These are phyloP conservation scores for Arthrobotrys entomopaga DNA, from an alignment of 2,329 filamentous ascomycete species.

Conservation along the genomic window DNA sequence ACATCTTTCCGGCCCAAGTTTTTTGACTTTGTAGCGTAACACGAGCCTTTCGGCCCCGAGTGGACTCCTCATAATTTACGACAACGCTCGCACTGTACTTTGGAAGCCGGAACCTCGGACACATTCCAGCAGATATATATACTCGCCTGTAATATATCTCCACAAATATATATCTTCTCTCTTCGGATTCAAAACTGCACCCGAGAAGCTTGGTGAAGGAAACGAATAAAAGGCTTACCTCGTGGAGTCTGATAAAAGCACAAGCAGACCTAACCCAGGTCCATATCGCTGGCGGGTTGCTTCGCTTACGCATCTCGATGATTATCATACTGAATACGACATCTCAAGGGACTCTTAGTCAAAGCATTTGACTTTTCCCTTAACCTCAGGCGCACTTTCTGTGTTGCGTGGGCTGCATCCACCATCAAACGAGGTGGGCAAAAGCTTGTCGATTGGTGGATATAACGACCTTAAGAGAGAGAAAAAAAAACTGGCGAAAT, in stretches of 20 bases:
- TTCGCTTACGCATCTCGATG: conserved; percentile 54
- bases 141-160: neutral
- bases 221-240: too few species aligned
- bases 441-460: neutral
- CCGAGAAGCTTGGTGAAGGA: too few species aligned
- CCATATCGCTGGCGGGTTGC: conserved; percentile 32
- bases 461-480: neutral
- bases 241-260: conserved; percentile 2
- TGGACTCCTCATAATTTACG: conserved; percentile 4
- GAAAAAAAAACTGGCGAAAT: conserved; percentile 5
- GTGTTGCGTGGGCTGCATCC: conserved; percentile 41
- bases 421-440: conserved; percentile 1
- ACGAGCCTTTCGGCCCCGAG: conserved; percentile 36
- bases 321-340: conserved; percentile 33
- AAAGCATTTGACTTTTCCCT: conserved; percentile 25
- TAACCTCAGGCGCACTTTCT: conserved; percentile 30
- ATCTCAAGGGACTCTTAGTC: conserved; percentile 48
- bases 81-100: conserved; percentile 17
- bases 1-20: conserved; percentile 35
- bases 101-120: conserved; percentile 20
- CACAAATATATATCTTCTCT: conserved; percentile 6
- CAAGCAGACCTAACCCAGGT: conserved; percentile 24
- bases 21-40: conserved; percentile 39
- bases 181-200: conserved; percentile 1
- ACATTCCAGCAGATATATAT: conserved; percentile 18